Evolutionary conservation across 805 yeast genomes (phyloP).

Genomic region (Suhomyces faveliae): DNA sequence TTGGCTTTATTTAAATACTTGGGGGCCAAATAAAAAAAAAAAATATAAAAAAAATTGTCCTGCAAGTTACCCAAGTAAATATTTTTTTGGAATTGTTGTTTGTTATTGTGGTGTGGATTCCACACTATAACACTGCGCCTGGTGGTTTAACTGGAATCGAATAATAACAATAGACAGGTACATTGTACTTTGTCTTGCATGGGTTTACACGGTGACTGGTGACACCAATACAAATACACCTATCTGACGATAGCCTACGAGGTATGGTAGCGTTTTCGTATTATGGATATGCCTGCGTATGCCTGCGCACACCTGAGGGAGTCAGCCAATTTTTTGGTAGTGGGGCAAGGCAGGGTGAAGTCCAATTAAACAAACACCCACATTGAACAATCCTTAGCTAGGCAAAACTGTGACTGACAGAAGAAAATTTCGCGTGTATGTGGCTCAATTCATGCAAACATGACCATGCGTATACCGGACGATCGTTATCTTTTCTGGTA

Average conservation of each 20-base stretch:
- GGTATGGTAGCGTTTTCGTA: too few species aligned
- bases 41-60: background rate
- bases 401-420: background rate
- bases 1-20: background rate
- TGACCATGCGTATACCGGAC: background rate
- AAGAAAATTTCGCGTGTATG: background rate
- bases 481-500: background rate
- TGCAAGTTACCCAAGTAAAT: background rate
- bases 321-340: too few species aligned
- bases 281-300: too few species aligned
- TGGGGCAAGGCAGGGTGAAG: background rate
- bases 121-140: background rate
- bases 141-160: background rate
- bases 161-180: background rate
- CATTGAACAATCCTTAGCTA: background rate
- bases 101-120: background rate
- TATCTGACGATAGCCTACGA: background rate
- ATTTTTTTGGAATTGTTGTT: background rate
- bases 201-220: background rate
- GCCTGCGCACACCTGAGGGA: too few species aligned
- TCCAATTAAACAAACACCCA: background rate
- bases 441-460: background rate
- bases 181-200: background rate
- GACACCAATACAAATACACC: background rate
- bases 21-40: slow-evolving; percentile 1